Percentiles rank a stretch among this genome's conserved stretches.
These are phyloP conservation scores for Ascochyta koolunga DNA, from an alignment of 2,329 filamentous ascomycete species.

Conservation along the genomic window DNA sequence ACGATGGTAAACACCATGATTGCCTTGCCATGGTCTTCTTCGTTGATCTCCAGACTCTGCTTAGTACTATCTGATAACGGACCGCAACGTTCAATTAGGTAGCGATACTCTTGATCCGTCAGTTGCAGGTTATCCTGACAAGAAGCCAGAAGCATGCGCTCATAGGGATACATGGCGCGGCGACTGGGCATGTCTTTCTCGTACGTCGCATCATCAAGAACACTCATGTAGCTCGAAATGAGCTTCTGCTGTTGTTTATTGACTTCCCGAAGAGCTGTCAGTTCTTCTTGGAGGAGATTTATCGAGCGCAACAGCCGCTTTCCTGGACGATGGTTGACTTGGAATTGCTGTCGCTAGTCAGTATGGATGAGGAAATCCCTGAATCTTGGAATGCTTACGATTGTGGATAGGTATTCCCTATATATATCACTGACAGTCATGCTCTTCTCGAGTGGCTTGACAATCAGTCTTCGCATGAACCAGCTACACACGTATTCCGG, in stretches of 20 bases:
- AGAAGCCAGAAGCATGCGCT: conserved; percentile 28
- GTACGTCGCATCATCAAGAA: conserved; percentile 36
- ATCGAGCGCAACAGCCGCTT: conserved; percentile 43
- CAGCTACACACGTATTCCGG: conserved; percentile 39
- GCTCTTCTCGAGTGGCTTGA: conserved; percentile 35
- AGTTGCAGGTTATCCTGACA: conserved; percentile 31
- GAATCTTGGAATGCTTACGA: conserved; percentile 26
- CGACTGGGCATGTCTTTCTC: conserved; percentile 26
- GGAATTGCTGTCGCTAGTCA: conserved; percentile 38
- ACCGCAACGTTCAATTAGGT: conserved; percentile 33
- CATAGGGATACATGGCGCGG: conserved; percentile 29
- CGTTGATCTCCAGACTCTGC: conserved; percentile 43
- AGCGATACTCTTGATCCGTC: conserved; percentile 30
- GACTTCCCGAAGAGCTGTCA: conserved; percentile 29
- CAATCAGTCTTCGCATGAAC: conserved; percentile 39
- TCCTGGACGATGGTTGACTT: conserved; percentile 42
- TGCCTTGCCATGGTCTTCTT: conserved; percentile 50
- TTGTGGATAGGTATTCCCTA: conserved; percentile 37
- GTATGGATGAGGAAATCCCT: neutral
- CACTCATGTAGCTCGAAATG: conserved; percentile 29
- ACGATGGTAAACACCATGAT: conserved; percentile 54
- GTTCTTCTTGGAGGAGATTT: conserved; percentile 43
- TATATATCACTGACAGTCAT: conserved; percentile 41
- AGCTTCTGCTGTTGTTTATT: conserved; percentile 38
- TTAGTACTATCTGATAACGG: conserved; percentile 42